Evolutionary conservation across 1,284 basidiomycete genomes (phyloP).

Genomic region (Ceratobasidium sp.): DNA sequence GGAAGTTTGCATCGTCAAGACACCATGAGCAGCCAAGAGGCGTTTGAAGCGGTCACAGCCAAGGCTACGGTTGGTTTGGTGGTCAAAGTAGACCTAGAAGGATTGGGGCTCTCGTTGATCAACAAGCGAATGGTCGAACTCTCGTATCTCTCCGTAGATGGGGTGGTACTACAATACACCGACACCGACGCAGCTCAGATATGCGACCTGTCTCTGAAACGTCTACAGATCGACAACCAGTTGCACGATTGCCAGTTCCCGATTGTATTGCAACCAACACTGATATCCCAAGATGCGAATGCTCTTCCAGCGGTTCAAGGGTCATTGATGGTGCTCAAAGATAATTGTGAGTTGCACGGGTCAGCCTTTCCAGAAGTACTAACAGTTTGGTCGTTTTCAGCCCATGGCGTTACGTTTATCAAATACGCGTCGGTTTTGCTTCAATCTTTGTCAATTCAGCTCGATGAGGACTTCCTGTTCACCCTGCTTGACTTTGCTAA

Average conservation of each 20-base stretch:
- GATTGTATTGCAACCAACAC: slow-evolving; percentile 95
- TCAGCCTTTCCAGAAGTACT: not conserved
- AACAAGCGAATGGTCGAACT: slow-evolving; percentile 92
- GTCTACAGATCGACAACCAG: slow-evolving; percentile 97
- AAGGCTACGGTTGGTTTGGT: slow-evolving; percentile 80
- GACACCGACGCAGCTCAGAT: slow-evolving; percentile 87
- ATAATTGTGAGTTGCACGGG: slow-evolving; percentile 74
- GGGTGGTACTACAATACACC: slow-evolving; percentile 88
- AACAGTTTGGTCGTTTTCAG: slow-evolving; percentile 19
- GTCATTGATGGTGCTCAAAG: slow-evolving; percentile 91
- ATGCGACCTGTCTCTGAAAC: slow-evolving; percentile 86
- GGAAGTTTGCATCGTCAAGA: slow-evolving; percentile 74
- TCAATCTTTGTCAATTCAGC: slow-evolving; percentile 95
- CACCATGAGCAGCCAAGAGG: slow-evolving; percentile 77
- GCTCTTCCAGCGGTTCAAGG: slow-evolving; percentile 92
- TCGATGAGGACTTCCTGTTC: slow-evolving; percentile 97
- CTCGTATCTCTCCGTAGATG: slow-evolving; percentile 86
- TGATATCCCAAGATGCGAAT: slow-evolving; percentile 84
- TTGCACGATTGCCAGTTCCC: slow-evolving; percentile 97
- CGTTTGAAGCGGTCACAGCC: slow-evolving; percentile 87
- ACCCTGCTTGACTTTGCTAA: slow-evolving; percentile 93
- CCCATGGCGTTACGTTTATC: slow-evolving; percentile 94
- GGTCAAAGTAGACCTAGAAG: slow-evolving; percentile 85
- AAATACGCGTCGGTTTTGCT: slow-evolving; percentile 97
- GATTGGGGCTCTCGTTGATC: slow-evolving; percentile 93